A percentile compares a stretch with the other conserved stretches of the same genome.
phyloP scores from a whole-genome alignment of 495 filamentous ascomycete species.

The Penicillium atrosanguineum region DNA sequence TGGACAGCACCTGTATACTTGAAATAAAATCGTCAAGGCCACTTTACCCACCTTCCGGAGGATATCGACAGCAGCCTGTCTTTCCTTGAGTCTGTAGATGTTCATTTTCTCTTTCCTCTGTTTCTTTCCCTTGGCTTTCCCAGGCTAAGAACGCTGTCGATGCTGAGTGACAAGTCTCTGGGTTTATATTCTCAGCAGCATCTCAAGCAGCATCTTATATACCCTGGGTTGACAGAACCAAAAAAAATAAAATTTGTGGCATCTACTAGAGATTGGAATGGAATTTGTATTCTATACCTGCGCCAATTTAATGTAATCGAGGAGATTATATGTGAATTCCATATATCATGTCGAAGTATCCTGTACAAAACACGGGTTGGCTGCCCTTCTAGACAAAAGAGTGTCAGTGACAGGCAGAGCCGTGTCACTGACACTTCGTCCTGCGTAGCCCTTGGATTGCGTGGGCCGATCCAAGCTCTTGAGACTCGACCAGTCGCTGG shows the following conservation, averaged over 20 bases:
- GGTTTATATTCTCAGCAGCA: conserved; percentile 19
- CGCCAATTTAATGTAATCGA: conserved; percentile 8
- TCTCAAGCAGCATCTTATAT: conserved; percentile 33
- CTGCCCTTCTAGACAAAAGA: too few relatives aligned
- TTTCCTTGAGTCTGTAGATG: conserved; percentile 18
- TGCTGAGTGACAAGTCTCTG: conserved; percentile 5
- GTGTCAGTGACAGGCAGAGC: too few relatives aligned
- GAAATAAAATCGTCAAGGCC: conserved; percentile 1
- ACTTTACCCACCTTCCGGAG: background rate
- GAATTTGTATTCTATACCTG: conserved; percentile 26
- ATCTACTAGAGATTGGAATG: conserved; percentile 25
- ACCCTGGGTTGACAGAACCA: conserved; percentile 31
- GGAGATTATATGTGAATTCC: conserved; percentile 3
- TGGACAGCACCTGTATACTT: conserved; percentile 15
- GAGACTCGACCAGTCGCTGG: too few relatives aligned
- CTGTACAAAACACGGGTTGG: background rate
- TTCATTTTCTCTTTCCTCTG: conserved; percentile 11
- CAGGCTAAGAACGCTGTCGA: conserved; percentile 8
- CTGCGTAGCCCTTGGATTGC: too few relatives aligned
- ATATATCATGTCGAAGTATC: background rate
- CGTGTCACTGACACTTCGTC: too few relatives aligned
- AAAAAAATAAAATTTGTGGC: conserved; percentile 20
- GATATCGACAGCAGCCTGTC: conserved; percentile 1
- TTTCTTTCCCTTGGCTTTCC: conserved; percentile 19
- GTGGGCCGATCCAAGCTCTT: too few relatives aligned